These are phyloP conservation scores for Pythium rishiriense DNA, from an alignment of 352 stramenopile species.

Conservation along the genomic window DNA sequence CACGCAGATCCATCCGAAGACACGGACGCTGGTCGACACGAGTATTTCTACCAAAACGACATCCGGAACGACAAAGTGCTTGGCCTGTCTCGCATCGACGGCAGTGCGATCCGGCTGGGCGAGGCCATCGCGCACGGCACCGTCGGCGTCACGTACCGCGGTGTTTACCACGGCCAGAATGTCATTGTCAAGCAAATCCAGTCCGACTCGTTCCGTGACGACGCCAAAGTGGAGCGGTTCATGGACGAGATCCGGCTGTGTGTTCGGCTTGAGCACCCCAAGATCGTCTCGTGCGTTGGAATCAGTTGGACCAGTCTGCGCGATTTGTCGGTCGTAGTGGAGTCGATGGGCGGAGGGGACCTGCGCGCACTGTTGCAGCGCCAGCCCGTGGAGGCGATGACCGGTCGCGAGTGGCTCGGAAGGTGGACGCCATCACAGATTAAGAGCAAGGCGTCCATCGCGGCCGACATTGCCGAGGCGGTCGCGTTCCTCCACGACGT, in stretches of 20 bases:
- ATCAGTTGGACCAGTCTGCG: constrained; percentile 30
- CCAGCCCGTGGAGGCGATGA: not conserved
- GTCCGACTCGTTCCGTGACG: constrained; percentile 17
- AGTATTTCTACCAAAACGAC: constrained; percentile 5
- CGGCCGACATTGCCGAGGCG: constrained; percentile 21
- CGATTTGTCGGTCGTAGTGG: constrained; percentile 30
- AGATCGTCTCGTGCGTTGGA: constrained; percentile 33
- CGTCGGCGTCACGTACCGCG: constrained; percentile 15
- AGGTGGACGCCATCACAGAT: constrained; percentile 18
- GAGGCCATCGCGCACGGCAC: constrained; percentile 3
- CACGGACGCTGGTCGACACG: no score
- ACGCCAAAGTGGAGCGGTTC: constrained; percentile 22
- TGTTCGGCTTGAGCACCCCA: constrained; percentile 32
- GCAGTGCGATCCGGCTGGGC: not conserved
- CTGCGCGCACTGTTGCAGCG: constrained; percentile 15
- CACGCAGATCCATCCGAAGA: no score
- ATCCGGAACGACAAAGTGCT: constrained; percentile 8
- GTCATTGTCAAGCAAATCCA: constrained; percentile 27
- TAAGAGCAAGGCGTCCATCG: constrained; percentile 16
- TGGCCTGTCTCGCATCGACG: constrained; percentile 2
- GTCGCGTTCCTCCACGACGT: constrained; percentile 29
- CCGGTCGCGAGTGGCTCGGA: not conserved
- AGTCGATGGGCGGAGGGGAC: constrained; percentile 31
- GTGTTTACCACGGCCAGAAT: not conserved
- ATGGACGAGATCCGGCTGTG: constrained; percentile 39